A percentile compares a stretch with the other conserved stretches of the same genome.
Conservation (phyloP, 257 asterid genomes). For the Solanum infundibuliforme region DNA sequence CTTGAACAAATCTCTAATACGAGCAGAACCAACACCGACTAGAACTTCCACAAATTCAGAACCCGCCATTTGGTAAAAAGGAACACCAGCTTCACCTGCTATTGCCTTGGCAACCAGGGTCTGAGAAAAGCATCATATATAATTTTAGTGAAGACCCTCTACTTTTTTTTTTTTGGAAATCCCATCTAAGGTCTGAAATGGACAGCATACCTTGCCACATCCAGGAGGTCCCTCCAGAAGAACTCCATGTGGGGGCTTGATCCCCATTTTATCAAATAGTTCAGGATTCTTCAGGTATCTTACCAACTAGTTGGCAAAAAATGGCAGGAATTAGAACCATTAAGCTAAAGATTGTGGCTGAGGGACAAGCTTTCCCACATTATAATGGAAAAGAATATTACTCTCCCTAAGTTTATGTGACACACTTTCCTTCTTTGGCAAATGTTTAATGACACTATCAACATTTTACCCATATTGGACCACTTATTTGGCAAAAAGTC, state of each 20-base stretch:
- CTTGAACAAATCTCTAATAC: constrained; percentile 92
- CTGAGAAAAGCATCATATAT: constrained; percentile 22
- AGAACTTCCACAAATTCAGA: constrained; percentile 94
- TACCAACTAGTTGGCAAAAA: constrained; percentile 54
- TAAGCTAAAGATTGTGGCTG: neutral
- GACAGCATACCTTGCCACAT: constrained; percentile 89
- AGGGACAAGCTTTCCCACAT: neutral
- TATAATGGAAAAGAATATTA: neutral
- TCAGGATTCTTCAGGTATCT: constrained; percentile 95
- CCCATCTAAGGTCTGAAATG: neutral
- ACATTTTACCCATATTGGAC: neutral
- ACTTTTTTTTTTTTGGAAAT: neutral
- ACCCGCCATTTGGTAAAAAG: constrained; percentile 99
- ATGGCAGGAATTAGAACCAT: neutral
- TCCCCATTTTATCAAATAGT: constrained; percentile 88
- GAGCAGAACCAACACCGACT: constrained; percentile 99
- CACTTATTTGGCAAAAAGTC: neutral
- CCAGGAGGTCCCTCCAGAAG: constrained; percentile 99
- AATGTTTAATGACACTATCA: neutral
- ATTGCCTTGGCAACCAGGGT: constrained; percentile 98
- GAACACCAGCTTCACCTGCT: constrained; percentile 99
- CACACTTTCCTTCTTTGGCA: neutral
- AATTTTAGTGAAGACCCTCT: neutral
- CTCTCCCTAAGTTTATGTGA: neutral
- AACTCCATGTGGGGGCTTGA: constrained; percentile 99